Conservation (phyloP, 2,329 filamentous ascomycete species). For the Aureobasidium sp. region DNA sequence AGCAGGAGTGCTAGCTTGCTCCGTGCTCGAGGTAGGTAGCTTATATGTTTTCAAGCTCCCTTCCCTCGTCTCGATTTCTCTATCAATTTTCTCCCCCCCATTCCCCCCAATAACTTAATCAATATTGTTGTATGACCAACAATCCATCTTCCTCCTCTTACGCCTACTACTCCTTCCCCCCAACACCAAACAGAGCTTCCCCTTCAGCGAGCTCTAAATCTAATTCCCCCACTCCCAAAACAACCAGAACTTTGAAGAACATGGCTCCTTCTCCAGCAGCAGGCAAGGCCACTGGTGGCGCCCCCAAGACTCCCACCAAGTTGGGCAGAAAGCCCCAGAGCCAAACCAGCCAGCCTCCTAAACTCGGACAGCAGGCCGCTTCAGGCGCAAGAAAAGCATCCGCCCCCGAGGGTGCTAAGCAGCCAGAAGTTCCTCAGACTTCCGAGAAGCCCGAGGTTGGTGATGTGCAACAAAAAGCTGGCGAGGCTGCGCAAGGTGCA, state of each 20-base stretch:
- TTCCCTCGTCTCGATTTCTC: conserved; percentile 8
- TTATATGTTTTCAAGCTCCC: conserved; percentile 14
- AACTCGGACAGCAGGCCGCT: conserved; percentile 35
- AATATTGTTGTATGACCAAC: conserved; percentile 39
- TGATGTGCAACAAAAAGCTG: conserved; percentile 27
- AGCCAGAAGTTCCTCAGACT: conserved; percentile 22
- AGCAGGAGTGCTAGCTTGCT: not conserved
- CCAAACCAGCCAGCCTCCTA: conserved; percentile 30
- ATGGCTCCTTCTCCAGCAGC: conserved; percentile 47
- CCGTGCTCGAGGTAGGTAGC: conserved; percentile 11
- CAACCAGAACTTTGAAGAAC: conserved; percentile 26
- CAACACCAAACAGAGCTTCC: conserved; percentile 41
- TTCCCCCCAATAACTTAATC: conserved; percentile 16
- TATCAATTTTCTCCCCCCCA: conserved; percentile 14
- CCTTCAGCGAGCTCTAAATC: conserved; percentile 26
- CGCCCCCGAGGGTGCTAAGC: conserved; percentile 23
- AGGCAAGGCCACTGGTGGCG: conserved; percentile 39
- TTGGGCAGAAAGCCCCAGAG: conserved; percentile 39
- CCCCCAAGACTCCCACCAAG: conserved; percentile 47
- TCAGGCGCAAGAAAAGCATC: conserved; percentile 22
- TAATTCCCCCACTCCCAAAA: conserved; percentile 26
- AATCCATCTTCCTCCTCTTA: conserved; percentile 37
- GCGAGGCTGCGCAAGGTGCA: conserved; percentile 24
- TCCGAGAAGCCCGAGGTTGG: conserved; percentile 28
- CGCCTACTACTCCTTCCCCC: conserved; percentile 47